Evolutionary conservation across 805 yeast genomes (phyloP).

Genomic region (Metschnikowia noctiluminum): DNA sequence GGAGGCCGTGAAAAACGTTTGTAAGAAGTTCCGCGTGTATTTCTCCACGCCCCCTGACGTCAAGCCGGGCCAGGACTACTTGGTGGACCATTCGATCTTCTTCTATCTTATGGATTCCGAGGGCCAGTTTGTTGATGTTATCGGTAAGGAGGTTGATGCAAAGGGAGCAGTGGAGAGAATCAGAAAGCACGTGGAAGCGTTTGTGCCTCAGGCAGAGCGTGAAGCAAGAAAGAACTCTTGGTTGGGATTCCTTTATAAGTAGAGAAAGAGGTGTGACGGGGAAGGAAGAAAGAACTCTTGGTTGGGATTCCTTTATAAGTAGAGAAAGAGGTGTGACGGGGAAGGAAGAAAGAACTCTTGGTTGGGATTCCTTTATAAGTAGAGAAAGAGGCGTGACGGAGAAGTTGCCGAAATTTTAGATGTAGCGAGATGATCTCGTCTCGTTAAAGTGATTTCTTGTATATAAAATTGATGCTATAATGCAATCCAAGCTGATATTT

Average conservation of each 20-base stretch:
- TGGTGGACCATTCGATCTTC: constrained; percentile 96
- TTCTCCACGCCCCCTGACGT: constrained; percentile 96
- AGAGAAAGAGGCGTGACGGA: neutral
- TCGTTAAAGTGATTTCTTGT: too few species aligned
- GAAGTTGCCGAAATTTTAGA: too few species aligned
- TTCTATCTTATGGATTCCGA: constrained; percentile 98
- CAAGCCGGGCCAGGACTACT: constrained; percentile 92
- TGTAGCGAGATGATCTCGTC: too few species aligned
- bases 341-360: constrained; percentile 59
- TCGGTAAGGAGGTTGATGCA: constrained; percentile 88
- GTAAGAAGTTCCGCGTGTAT: constrained; percentile 90
- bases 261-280: neutral
- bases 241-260: constrained; percentile 57
- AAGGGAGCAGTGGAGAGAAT: constrained; percentile 75
- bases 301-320: constrained; percentile 57
- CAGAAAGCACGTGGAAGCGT: constrained; percentile 68
- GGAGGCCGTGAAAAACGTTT: constrained; percentile 75
- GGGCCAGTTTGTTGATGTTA: constrained; percentile 90
- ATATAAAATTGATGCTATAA: too few species aligned
- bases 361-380: constrained; percentile 57
- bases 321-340: neutral
- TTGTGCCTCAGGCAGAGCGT: constrained; percentile 68
- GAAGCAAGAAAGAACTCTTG: constrained; percentile 59
- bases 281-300: constrained; percentile 49
- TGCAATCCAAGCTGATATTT: too few species aligned